These are phyloP conservation scores for Phytophthora sansomeana DNA, from an alignment of 352 stramenopile species.

Conservation along the genomic window DNA sequence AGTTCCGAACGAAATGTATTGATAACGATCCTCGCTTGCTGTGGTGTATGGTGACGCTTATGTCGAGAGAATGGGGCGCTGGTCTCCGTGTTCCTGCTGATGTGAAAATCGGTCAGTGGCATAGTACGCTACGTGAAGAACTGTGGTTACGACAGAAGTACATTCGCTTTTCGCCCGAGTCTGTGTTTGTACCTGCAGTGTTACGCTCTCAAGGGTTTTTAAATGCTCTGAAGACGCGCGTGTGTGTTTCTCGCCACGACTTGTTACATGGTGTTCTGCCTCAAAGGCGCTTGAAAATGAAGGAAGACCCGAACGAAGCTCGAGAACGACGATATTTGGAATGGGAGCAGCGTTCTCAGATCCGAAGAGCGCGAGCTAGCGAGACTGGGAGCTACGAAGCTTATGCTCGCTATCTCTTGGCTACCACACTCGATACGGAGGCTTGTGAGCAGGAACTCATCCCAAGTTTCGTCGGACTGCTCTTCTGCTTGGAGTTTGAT, in stretches of 20 bases:
- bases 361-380: not conserved
- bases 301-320: conserved; percentile 1
- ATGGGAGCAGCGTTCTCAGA: conserved; percentile 15
- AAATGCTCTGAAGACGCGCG: conserved; percentile 62
- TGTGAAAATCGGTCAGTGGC: conserved; percentile 52
- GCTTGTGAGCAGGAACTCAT: conserved; percentile 52
- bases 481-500: conserved; percentile 60
- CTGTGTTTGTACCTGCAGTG: conserved; percentile 50
- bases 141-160: conserved; percentile 63
- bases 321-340: conserved; percentile 11
- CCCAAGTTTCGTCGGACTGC: conserved; percentile 63
- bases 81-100: conserved; percentile 46
- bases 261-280: conserved; percentile 3
- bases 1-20: not conserved
- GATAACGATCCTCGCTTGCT: conserved; percentile 41
- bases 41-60: conserved; percentile 64
- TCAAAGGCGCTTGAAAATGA: not conserved
- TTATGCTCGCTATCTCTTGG: conserved; percentile 60
- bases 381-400: conserved; percentile 50
- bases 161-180: conserved; percentile 59
- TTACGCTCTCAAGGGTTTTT: conserved; percentile 61
- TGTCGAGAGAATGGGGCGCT: conserved; percentile 58
- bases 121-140: conserved; percentile 66
- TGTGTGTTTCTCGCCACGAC: conserved; percentile 24
- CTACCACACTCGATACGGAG: conserved; percentile 57